These are phyloP conservation scores for Carallia brachiata DNA, from an alignment of 345 rosid genomes.

Conservation along the genomic window DNA sequence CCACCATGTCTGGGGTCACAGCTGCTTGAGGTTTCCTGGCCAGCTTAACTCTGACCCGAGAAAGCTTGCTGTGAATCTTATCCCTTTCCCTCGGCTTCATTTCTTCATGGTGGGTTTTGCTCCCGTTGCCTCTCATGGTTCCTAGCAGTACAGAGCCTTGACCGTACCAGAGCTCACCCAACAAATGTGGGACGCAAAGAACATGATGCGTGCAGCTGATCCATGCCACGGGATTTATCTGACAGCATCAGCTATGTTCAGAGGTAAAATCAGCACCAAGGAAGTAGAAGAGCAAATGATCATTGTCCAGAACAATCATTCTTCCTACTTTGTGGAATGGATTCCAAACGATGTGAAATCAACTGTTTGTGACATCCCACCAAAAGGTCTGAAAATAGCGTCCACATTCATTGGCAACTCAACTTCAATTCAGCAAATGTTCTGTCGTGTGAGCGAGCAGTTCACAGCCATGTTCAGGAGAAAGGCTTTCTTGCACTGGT, in stretches of 20 bases:
- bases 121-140: conserved; percentile 49
- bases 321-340: conserved; percentile 68
- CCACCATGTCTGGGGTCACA: conserved; percentile 74
- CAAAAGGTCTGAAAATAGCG: conserved; percentile 48
- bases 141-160: conserved; percentile 46
- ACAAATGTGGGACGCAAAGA: conserved; percentile 26
- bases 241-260: conserved; percentile 53
- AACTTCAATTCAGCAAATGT: conserved; percentile 51
- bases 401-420: conserved; percentile 53
- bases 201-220: conserved; percentile 24
- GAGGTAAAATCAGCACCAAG: conserved; percentile 53
- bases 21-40: conserved; percentile 73
- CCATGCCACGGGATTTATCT: conserved; percentile 40
- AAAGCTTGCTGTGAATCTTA: conserved; percentile 62
- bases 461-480: conserved; percentile 76
- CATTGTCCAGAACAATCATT: conserved; percentile 70
- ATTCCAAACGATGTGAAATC: conserved; percentile 60
- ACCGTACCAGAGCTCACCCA: conserved; percentile 52
- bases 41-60: conserved; percentile 70
- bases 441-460: conserved; percentile 43
- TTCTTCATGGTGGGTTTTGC: conserved; percentile 63
- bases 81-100: conserved; percentile 56
- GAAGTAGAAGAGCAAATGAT: conserved; percentile 63
- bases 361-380: conserved; percentile 51
- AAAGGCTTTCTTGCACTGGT: conserved; percentile 77